Base-by-base conservation (phyloP, 208 protist genomes). In the Acanthamoeba polyphaga region DNA sequence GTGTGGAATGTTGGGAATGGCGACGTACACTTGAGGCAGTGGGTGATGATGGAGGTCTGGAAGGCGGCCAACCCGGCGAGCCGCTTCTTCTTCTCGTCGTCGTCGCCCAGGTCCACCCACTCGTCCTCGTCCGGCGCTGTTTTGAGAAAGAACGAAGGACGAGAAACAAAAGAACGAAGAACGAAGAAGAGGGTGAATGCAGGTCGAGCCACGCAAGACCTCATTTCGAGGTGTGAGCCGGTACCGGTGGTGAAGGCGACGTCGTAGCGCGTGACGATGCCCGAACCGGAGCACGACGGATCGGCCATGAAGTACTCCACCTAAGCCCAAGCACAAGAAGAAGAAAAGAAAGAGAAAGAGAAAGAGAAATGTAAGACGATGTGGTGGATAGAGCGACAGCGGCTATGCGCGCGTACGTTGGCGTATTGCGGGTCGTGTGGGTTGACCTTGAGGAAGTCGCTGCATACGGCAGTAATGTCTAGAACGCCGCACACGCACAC, bases 231-330 rank as follows among this genome's bases (percentile, higher is more conserved):
- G 43, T 49, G 0, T 3, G 46, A 49, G 0, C 8, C 8, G 43
- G 80, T 38, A 53, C 49, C n/a, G 51, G 49, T 38, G 46, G 46
- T 55, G 13, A 62, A 88, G 51, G 22, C 24, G 29, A 49, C 51
- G 46, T 53, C 49, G 46, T 49, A 88, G 22, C 80, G 80, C 15
- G 22, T 38, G 9, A 97, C 94, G 43, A 98, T 97, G 74, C 97
- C 97, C 12, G 96, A 97, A 27, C 96, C 96, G 8, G 96, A 97
- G 72, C 97, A 98, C 10, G 96, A 96, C 68, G 97, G 97, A 78
- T 98, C 97, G 90, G 95, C 76, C 34, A 98, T 38, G n/a, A 98
- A 64, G 64, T 97, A 95, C 49, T 93, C 95, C 29, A 17, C n/a
- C 38, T 80, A 51, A 27, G 5, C 43, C 43, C 43, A 5, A 49